Evolutionary conservation across 345 rosid genomes (phyloP), one percentile per base, ranked within the genome.

Genomic region (Eucalyptus grandis): DNA sequence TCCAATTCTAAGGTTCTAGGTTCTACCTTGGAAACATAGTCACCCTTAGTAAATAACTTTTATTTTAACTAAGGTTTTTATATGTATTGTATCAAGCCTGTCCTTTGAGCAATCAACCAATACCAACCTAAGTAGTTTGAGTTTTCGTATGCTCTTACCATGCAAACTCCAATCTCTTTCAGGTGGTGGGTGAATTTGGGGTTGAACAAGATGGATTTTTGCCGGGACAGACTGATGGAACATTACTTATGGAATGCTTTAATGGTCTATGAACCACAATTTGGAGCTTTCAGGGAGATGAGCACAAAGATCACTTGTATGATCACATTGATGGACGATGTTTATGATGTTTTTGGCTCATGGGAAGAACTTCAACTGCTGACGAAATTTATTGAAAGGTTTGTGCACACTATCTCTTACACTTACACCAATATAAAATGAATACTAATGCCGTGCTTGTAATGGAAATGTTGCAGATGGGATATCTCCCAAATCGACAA

Each of bases 171-270:
- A 34, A 17, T 72, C 26, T 19, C 82, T 88, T 65, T 56, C 72
- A 89, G 89, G 86, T 91, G 92, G 92, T 91, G 92, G 92, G 87
- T 89, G 62, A 46, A 91, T n/a, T 51, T 91, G 86, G 90, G 92
- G 14, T 86, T 91, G 86, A 83, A 88, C 82, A 87, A 89, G 82
- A 31, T 90, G 87, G 40, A 56, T 5, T 89, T 89, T 53, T 87
- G 87, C 13, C 40, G 92, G 43, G 92, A 91, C 49, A 88, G 91
- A 88, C 47, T 87, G 21, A 77, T 89, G 86, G 91, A 91, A 31
- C 92, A 89, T 77, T 89, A 65, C 69, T 37, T 89, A 19, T 91
- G 92, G 92, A 27, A 50, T 58, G 82, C 87, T 40, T 50, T 81
- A 21, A 86, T 91, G 86, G 91, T 87, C 50, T 60, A 60, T n/a